Evolutionary conservation across 768 basidiomycete species (phyloP).

Genomic region (Lyophyllum shimeji): DNA sequence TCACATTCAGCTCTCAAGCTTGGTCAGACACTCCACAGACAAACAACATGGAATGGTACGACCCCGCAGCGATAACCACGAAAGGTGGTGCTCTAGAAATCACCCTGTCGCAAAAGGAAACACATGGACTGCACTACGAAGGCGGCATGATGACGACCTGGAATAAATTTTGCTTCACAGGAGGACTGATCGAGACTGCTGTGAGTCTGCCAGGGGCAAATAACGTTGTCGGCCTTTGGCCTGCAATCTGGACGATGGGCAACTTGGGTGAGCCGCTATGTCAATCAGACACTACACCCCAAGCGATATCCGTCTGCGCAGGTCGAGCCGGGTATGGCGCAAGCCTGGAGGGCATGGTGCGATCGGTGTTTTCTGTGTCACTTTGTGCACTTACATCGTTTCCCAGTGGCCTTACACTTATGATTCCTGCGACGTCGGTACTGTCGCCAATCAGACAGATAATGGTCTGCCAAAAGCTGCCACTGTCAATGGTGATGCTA

Average conservation of each 20-base stretch:
- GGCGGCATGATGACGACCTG: slow-evolving; percentile 68
- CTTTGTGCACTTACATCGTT: slow-evolving; percentile 4
- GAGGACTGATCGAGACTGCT: slow-evolving; percentile 74
- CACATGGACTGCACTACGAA: slow-evolving; percentile 71
- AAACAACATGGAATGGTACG: slow-evolving; percentile 86
- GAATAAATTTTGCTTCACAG: slow-evolving; percentile 97
- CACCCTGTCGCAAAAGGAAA: slow-evolving; percentile 63
- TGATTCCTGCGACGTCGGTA: slow-evolving; percentile 79
- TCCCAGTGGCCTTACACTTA: slow-evolving; percentile 67
- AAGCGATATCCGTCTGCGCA: slow-evolving; percentile 10
- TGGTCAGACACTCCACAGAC: slow-evolving; percentile 37
- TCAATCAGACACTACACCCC: not conserved
- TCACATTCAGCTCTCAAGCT: not conserved
- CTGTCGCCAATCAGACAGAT: slow-evolving; percentile 70
- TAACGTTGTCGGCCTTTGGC: slow-evolving; percentile 73
- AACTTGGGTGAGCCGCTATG: slow-evolving; percentile 55
- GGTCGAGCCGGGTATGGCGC: slow-evolving; percentile 90
- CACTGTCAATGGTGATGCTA: slow-evolving; percentile 44
- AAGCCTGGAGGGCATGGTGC: slow-evolving; percentile 74
- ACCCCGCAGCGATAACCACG: slow-evolving; percentile 77
- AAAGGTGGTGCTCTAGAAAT: slow-evolving; percentile 72
- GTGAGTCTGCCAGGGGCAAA: slow-evolving; percentile 69
- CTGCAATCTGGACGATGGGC: slow-evolving; percentile 79
- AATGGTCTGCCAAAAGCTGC: slow-evolving; percentile 45
- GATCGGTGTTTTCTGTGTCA: slow-evolving; percentile 10